Percentiles rank a stretch among this genome's conserved stretches.
Evolutionary conservation across 768 basidiomycete species (phyloP).

Genomic region (Phanerodontia chrysosporium): DNA sequence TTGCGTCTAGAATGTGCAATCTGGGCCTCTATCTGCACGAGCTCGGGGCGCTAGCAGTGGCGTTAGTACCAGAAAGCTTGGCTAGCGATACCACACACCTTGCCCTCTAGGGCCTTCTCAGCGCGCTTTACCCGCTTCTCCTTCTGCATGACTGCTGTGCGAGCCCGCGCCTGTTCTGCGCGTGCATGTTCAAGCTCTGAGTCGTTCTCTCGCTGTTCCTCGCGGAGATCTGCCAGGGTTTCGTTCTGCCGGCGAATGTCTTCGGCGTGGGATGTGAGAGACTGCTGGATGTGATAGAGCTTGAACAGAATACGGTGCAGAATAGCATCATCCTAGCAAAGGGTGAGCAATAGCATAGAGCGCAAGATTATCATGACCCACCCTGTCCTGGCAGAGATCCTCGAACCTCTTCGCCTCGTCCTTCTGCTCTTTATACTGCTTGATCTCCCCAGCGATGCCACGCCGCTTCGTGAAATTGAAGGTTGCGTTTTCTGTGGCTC

Average conservation of each 20-base stretch:
- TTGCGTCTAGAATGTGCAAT: conserved; percentile 84
- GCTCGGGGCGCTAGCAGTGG: conserved; percentile 70
- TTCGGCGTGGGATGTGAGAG: conserved; percentile 64
- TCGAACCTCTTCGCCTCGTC: conserved; percentile 89
- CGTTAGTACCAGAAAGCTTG: background rate
- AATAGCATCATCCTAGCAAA: conserved; percentile 69
- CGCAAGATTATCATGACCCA: conserved; percentile 32
- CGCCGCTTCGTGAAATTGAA: conserved; percentile 93
- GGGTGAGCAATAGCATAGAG: background rate
- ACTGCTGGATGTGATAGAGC: conserved; percentile 84
- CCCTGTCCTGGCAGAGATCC: conserved; percentile 66
- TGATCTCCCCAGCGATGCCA: conserved; percentile 91
- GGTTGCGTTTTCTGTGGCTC: conserved; percentile 91
- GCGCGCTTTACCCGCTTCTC: conserved; percentile 88
- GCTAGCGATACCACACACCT: conserved; percentile 41
- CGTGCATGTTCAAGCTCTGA: conserved; percentile 68
- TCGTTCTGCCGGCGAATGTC: conserved; percentile 73
- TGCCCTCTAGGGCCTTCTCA: conserved; percentile 83
- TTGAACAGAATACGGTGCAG: conserved; percentile 82
- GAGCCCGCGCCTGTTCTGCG: conserved; percentile 74
- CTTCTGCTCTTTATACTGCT: conserved; percentile 97
- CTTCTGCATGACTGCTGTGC: conserved; percentile 71
- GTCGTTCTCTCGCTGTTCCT: conserved; percentile 69
- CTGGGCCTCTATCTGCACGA: conserved; percentile 81
- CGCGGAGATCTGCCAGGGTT: conserved; percentile 60